Evolutionary conservation across 2,329 filamentous ascomycete genomes (phyloP), one percentile per base, ranked within the genome.

Genomic region (Fusarium sambucinum): DNA sequence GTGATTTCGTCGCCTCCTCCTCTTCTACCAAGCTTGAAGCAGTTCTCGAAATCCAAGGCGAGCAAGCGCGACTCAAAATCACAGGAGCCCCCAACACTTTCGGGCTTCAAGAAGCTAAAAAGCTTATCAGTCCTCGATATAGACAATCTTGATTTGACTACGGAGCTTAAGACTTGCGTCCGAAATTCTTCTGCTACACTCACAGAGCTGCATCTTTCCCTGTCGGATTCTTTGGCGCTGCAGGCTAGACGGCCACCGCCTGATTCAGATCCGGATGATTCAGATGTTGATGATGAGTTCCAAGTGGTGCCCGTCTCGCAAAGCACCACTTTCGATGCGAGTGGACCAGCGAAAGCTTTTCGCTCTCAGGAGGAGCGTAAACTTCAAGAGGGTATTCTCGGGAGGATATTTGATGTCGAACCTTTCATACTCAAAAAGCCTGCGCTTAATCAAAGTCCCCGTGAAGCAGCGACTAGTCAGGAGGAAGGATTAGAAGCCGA

Each of bases 61-160:
- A 68, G 73, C 41, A 81, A 80, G 70, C 80, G 78, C 42, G 48
- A 69, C 10, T 38, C 68, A 25, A 32, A 60, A 11, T 45, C 69
- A 6, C 77, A 78, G n/a, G 80, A 83, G 13, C 84, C 85, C 4
- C 80, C 84, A 2, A 89, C 86, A 0, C 74, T 90, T 7, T 86
- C 85, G 1, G 85, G 84, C 0, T 90, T 90, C 77, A 84, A 80
- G 48, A 81, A 82, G 37, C 78, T 90, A 16, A 84, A 82, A 66
- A 83, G 74, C 6, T 77, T 90, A 16, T 78, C 83, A 6, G 78
- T 90, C 9, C 78, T 90, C 33, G 88, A 90, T 64, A 89, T 90
- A 53, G 88, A 90, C 61, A 82, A 78, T 29, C 78, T 89, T 6
- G 85, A 88, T 33, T 79, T 87, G 32, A 71, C 89, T 14, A 75